phyloP scores from a whole-genome alignment of 2,329 filamentous ascomycete species.

The Lachnellula arida region DNA sequence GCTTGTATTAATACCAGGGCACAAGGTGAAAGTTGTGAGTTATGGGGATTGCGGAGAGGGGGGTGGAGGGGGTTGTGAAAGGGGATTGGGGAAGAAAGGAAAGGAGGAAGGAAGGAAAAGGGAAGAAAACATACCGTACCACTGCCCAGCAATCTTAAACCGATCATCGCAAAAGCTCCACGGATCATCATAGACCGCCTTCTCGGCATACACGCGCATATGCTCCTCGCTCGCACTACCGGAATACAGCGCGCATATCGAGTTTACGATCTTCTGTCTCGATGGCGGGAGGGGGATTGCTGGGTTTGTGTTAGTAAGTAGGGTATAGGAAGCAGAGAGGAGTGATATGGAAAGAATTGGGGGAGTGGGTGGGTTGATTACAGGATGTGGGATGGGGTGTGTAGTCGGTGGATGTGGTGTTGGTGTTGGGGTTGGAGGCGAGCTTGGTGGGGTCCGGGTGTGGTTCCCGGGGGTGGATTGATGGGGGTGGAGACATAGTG shows the following conservation, averaged over 20 bases:
- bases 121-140: constrained; percentile 36
- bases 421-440: constrained; percentile 2
- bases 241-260: constrained; percentile 41
- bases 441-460: constrained; percentile 7
- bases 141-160: constrained; percentile 48
- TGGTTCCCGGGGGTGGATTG: constrained; percentile 2
- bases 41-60: too few species aligned
- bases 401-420: constrained; percentile 35
- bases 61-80: too few species aligned
- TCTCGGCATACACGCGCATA: constrained; percentile 44
- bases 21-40: too few species aligned
- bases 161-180: constrained; percentile 46
- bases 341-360: neutral
- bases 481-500: neutral
- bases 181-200: constrained; percentile 44
- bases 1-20: too few species aligned
- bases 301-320: neutral
- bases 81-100: too few species aligned
- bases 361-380: neutral
- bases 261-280: constrained; percentile 38
- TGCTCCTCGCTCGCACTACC: constrained; percentile 43
- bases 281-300: constrained; percentile 31
- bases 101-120: too few species aligned
- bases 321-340: too few species aligned
- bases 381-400: constrained; percentile 35